Percentiles rank a stretch among this genome's conserved stretches.
phyloP scores from a whole-genome alignment of 164 flowering plant genomes.

The Pachysandra terminalis region DNA sequence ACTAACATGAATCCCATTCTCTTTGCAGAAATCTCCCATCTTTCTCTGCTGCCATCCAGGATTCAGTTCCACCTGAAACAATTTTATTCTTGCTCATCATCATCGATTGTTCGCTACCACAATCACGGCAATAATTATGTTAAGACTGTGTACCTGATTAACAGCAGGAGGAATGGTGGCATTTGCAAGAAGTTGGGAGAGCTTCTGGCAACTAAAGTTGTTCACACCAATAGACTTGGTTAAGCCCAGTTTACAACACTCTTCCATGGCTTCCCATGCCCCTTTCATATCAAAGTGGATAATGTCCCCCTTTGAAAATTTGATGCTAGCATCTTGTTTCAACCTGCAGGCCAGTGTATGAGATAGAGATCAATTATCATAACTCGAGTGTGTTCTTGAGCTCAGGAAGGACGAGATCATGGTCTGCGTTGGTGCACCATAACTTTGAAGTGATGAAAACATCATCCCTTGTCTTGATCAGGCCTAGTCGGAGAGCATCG shows the following conservation, averaged over 20 bases:
- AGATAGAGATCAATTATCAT: slow-evolving; percentile 22
- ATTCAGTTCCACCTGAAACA: slow-evolving; percentile 30
- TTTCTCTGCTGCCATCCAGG: slow-evolving; percentile 28
- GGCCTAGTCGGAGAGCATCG: slow-evolving; percentile 25
- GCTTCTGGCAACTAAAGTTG: slow-evolving; percentile 22
- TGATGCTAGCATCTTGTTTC: slow-evolving; percentile 3
- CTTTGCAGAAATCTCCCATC: slow-evolving; percentile 23
- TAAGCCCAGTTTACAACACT: slow-evolving; percentile 24
- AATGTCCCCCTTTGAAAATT: slow-evolving; percentile 1
- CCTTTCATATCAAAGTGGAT: slow-evolving; percentile 21
- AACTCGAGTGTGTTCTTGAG: slow-evolving; percentile 28
- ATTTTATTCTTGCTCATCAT: no score
- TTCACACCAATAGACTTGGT: slow-evolving; percentile 31
- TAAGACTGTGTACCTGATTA: slow-evolving; percentile 16
- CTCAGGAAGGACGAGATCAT: slow-evolving; percentile 30
- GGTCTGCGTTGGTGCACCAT: slow-evolving; percentile 27
- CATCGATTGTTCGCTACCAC: no score
- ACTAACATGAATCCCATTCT: slow-evolving; percentile 21
- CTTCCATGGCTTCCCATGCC: slow-evolving; percentile 37
- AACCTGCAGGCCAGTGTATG: slow-evolving; percentile 28
- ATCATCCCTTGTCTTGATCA: slow-evolving; percentile 26
- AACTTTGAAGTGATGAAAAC: slow-evolving; percentile 44
- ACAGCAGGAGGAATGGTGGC: slow-evolving; percentile 32
- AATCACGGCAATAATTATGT: no score
- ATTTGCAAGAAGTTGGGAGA: slow-evolving; percentile 4